These are phyloP conservation scores for Zygoascus hellenicus DNA, from an alignment of 1,139 yeast genomes.

Conservation along the genomic window DNA sequence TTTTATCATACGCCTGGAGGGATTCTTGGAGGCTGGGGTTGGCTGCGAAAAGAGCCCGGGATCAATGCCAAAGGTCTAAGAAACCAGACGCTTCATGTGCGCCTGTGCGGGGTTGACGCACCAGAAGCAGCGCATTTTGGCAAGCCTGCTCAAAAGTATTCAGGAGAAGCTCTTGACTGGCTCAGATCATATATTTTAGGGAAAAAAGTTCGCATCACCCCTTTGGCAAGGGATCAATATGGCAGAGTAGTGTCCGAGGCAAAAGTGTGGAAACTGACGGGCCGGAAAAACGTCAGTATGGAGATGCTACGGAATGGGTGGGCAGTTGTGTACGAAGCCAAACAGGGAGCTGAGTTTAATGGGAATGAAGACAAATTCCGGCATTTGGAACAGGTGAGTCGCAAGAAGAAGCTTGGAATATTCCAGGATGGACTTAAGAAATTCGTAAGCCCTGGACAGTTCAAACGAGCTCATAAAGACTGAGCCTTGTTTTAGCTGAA, in stretches of 20 bases:
- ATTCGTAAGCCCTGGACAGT: constrained; percentile 76
- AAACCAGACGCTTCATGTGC: constrained; percentile 43
- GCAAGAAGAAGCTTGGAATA: constrained; percentile 53
- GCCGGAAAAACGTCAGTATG: constrained; percentile 72
- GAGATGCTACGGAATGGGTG: constrained; percentile 82
- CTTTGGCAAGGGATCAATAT: constrained; percentile 81
- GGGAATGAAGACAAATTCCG: constrained; percentile 59
- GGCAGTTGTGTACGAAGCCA: constrained; percentile 84
- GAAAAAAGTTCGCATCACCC: constrained; percentile 62
- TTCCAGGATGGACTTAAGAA: constrained; percentile 51
- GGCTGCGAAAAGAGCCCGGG: constrained; percentile 58
- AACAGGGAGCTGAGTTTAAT: constrained; percentile 78
- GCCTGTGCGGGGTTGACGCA: constrained; percentile 96
- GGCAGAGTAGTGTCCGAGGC: constrained; percentile 83
- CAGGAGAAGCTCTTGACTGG: constrained; percentile 83
- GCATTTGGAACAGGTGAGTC: constrained; percentile 55
- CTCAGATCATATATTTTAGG: constrained; percentile 59
- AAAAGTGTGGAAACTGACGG: constrained; percentile 65
- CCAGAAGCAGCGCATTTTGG: constrained; percentile 97
- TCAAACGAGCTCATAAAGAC: constrained; percentile 40
- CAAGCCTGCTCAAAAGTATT: constrained; percentile 81
- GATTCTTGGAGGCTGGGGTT: constrained; percentile 81
- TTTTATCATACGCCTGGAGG: constrained; percentile 96
- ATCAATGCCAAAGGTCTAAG: constrained; percentile 36
- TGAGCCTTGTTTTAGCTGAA: background rate